These are phyloP conservation scores for Funneliformis geosporum DNA, from an alignment of 192 early-diverging fungal genomes.

Conservation along the genomic window DNA sequence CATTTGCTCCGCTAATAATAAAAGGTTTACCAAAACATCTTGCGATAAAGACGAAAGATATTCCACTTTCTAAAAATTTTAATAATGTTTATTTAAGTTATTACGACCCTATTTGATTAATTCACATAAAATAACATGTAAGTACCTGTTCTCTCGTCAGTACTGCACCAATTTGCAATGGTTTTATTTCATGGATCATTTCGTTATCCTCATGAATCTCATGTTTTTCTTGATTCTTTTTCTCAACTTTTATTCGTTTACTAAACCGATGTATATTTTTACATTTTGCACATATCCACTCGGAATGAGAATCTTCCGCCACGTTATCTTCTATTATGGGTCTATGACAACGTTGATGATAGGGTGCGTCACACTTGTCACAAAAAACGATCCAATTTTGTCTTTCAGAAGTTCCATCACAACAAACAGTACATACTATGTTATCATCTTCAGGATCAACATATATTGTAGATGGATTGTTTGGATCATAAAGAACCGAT, in stretches of 20 bases:
- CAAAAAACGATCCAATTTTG: slow-evolving; percentile 40
- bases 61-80: slow-evolving; percentile 23
- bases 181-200: background rate
- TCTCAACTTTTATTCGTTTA: slow-evolving; percentile 21
- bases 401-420: slow-evolving; percentile 33
- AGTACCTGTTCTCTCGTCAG: slow-evolving; percentile 5
- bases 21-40: slow-evolving; percentile 32
- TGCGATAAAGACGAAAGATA: slow-evolving; percentile 34
- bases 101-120: no score
- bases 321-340: slow-evolving; percentile 34
- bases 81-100: background rate
- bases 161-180: background rate
- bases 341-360: slow-evolving; percentile 39
- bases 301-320: slow-evolving; percentile 20
- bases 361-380: slow-evolving; percentile 37
- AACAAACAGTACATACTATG: slow-evolving; percentile 35
- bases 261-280: background rate
- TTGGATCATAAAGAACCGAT: background rate
- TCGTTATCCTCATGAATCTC: background rate
- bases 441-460: background rate
- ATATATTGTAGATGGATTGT: background rate
- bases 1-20: slow-evolving; percentile 30
- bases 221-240: background rate
- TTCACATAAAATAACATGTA: background rate
- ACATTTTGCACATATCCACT: slow-evolving; percentile 36